These are phyloP conservation scores for Brassica balearica DNA, from an alignment of 441 rosid genomes.

Conservation along the genomic window DNA sequence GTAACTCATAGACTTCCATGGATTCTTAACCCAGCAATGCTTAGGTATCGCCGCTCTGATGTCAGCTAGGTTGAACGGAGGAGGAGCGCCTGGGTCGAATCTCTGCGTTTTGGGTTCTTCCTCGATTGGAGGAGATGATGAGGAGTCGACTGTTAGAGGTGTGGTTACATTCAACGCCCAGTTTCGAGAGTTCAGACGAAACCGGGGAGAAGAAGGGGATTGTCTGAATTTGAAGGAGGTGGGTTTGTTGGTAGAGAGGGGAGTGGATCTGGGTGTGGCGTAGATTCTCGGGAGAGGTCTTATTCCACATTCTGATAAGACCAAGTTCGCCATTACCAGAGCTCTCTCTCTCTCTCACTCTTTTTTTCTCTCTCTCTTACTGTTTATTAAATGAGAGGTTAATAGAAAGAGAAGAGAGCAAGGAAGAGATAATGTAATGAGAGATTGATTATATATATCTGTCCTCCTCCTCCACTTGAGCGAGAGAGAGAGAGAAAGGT, in stretches of 20 bases:
- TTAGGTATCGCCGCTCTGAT: constrained; percentile 91
- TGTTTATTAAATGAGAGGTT: constrained; percentile 28
- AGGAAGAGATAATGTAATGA: constrained; percentile 34
- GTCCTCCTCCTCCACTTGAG: constrained; percentile 28
- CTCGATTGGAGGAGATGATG: constrained; percentile 34
- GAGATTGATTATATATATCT: background rate
- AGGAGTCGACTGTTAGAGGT: constrained; percentile 44
- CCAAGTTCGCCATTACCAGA: constrained; percentile 66
- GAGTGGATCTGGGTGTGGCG: constrained; percentile 51
- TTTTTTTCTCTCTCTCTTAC: constrained; percentile 16
- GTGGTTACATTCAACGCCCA: constrained; percentile 59
- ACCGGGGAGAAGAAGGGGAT: constrained; percentile 7
- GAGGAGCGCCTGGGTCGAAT: constrained; percentile 77
- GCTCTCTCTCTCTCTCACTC: constrained; percentile 24
- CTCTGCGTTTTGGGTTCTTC: constrained; percentile 38
- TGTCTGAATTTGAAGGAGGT: constrained; percentile 28
- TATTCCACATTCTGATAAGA: constrained; percentile 66
- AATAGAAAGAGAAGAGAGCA: background rate
- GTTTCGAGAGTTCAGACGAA: constrained; percentile 43
- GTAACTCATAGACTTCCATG: constrained; percentile 92
- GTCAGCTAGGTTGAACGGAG: constrained; percentile 83
- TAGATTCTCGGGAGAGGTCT: constrained; percentile 60
- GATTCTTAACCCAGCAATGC: constrained; percentile 96
- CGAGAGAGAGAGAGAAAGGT: constrained; percentile 27
- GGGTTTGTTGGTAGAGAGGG: constrained; percentile 32